phyloP scores from a whole-genome alignment of 805 yeast genomes.

The Spathaspora arborariae region DNA sequence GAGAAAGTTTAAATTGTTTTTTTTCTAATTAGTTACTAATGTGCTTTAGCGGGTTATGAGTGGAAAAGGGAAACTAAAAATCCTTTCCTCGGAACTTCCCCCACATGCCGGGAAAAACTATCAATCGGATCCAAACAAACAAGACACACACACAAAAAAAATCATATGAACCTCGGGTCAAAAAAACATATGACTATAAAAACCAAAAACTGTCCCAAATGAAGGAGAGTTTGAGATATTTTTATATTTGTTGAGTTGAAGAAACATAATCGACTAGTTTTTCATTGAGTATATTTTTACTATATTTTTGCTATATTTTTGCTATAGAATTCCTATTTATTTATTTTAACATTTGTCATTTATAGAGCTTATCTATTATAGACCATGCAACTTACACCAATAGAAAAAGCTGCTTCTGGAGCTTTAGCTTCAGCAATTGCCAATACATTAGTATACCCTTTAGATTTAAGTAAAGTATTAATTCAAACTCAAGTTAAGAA shows the following conservation, averaged over 20 bases:
- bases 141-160: too few relatives aligned
- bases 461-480: slow-evolving; percentile 73
- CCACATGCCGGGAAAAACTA: not conserved
- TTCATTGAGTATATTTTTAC: not conserved
- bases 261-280: too few relatives aligned
- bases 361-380: not conserved
- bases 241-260: too few relatives aligned
- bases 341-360: too few relatives aligned
- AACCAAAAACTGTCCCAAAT: too few relatives aligned
- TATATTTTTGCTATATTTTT: too few relatives aligned
- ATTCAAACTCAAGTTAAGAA: slow-evolving; percentile 64
- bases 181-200: not conserved
- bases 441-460: slow-evolving; percentile 73
- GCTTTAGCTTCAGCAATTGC: slow-evolving; percentile 81
- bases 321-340: too few relatives aligned
- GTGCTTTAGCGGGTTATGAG: too few relatives aligned
- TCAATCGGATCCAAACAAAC: too few relatives aligned
- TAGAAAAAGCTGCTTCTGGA: slow-evolving; percentile 80
- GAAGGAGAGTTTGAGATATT: too few relatives aligned
- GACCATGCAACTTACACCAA: slow-evolving; percentile 52
- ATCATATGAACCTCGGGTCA: not conserved
- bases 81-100: not conserved
- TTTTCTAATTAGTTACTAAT: too few relatives aligned
- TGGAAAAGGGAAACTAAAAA: not conserved
- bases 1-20: not conserved